Conservation (phyloP, 352 stramenopile species). For the Phytophthora litchii region DNA sequence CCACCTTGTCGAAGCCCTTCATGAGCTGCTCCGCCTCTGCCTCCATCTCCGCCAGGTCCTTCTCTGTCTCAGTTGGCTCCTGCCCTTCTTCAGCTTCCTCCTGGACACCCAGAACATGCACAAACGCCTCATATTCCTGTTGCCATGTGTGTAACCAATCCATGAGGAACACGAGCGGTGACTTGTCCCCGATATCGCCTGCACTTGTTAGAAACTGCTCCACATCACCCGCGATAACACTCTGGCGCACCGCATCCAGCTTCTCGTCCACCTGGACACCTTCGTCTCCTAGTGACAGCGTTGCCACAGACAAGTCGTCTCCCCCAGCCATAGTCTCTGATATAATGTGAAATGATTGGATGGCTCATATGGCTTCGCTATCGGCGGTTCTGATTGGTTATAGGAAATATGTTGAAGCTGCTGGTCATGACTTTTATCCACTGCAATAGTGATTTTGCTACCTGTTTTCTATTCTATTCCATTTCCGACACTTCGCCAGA, state of each 20-base stretch:
- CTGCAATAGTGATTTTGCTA: no score
- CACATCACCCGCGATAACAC: constrained; percentile 59
- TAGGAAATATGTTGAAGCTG: constrained; percentile 10
- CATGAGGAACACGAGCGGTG: constrained; percentile 77
- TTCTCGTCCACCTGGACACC: constrained; percentile 42
- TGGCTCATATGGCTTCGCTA: constrained; percentile 27
- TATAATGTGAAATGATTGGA: constrained; percentile 24
- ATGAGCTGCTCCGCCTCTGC: constrained; percentile 70
- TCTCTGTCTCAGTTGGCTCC: constrained; percentile 42
- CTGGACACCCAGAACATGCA: constrained; percentile 71
- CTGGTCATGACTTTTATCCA: no score
- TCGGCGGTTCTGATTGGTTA: constrained; percentile 23
- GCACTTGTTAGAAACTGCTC: constrained; percentile 47
- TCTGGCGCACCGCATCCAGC: constrained; percentile 62
- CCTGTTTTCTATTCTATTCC: no score
- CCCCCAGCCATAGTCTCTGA: constrained; percentile 36
- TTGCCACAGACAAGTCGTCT: constrained; percentile 50
- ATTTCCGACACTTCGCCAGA: no score
- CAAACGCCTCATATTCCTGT: constrained; percentile 85
- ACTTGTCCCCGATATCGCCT: constrained; percentile 31
- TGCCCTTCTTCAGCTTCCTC: constrained; percentile 39
- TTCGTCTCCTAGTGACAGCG: constrained; percentile 49
- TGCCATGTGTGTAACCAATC: constrained; percentile 89
- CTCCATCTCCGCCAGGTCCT: constrained; percentile 78
- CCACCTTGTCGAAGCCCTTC: constrained; percentile 64